A percentile compares a stretch with the other conserved stretches of the same genome.
phyloP scores from a whole-genome alignment of 2,329 filamentous ascomycete genomes.

The Neonectria faginata region DNA sequence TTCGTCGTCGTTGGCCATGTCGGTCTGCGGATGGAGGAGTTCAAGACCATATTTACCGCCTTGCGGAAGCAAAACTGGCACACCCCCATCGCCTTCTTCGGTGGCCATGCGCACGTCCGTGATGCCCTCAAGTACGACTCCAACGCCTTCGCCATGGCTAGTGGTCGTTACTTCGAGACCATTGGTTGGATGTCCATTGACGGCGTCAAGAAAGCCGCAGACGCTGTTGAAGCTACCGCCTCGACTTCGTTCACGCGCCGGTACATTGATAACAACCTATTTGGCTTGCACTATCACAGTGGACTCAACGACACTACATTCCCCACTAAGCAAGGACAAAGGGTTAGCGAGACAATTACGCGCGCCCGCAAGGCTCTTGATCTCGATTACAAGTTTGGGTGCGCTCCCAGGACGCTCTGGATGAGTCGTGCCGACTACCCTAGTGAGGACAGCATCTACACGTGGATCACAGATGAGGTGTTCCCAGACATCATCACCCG shows the following conservation, averaged over 20 bases:
- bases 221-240: constrained; percentile 47
- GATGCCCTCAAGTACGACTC: constrained; percentile 85
- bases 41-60: constrained; percentile 79
- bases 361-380: constrained; percentile 76
- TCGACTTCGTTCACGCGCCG: constrained; percentile 75
- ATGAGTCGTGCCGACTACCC: constrained; percentile 83
- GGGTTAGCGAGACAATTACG: constrained; percentile 77
- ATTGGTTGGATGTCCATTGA: constrained; percentile 92
- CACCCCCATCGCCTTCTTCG: constrained; percentile 90
- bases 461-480: constrained; percentile 81
- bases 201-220: constrained; percentile 60
- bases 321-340: constrained; percentile 77
- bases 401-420: constrained; percentile 84
- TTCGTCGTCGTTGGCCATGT: constrained; percentile 91
- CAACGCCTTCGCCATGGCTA: constrained; percentile 82
- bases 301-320: constrained; percentile 79
- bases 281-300: constrained; percentile 85
- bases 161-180: constrained; percentile 93
- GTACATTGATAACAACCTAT: constrained; percentile 95
- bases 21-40: constrained; percentile 83
- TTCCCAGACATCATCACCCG: constrained; percentile 75
- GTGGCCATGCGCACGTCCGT: constrained; percentile 89
- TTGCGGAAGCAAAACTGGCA: constrained; percentile 83
- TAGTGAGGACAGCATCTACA: constrained; percentile 79
- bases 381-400: constrained; percentile 83